phyloP scores from a whole-genome alignment of 2,329 filamentous ascomycete genomes.

The Scedosporium minutisporum region DNA sequence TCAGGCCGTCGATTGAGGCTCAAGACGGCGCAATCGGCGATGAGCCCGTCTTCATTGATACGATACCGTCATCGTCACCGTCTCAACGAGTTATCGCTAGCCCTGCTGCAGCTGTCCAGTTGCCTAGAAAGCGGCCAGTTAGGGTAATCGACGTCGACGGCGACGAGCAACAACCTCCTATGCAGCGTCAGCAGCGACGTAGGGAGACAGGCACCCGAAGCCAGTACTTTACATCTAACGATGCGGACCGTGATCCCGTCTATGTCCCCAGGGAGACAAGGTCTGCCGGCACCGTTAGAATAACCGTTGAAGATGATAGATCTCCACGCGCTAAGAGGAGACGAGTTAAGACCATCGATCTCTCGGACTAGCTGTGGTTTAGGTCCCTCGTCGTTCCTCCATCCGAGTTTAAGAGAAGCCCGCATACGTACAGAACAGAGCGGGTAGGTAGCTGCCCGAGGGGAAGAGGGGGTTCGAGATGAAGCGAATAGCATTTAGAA shows the following conservation, averaged over 20 bases:
- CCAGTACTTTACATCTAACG: neutral
- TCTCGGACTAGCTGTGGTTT: neutral
- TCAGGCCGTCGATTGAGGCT: constrained; percentile 1
- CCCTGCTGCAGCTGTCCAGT: neutral
- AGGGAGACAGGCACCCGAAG: neutral
- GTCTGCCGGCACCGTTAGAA: neutral
- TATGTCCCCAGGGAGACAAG: neutral
- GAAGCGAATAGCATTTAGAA: neutral
- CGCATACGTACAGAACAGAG: neutral
- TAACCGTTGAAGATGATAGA: neutral
- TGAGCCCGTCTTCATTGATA: constrained; percentile 1
- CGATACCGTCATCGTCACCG: neutral
- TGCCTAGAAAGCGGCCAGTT: neutral
- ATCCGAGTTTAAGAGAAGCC: neutral
- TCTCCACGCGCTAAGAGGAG: neutral
- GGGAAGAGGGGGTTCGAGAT: neutral
- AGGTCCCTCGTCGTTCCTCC: neutral
- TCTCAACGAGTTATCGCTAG: neutral
- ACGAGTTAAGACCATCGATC: neutral
- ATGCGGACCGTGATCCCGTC: neutral
- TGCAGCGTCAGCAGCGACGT: neutral
- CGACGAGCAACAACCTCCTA: neutral
- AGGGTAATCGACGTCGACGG: neutral
- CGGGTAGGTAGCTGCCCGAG: neutral
- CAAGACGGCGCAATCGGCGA: neutral